Base-by-base conservation (phyloP, 257 asterid species). In the Cynanchum wilfordii region DNA sequence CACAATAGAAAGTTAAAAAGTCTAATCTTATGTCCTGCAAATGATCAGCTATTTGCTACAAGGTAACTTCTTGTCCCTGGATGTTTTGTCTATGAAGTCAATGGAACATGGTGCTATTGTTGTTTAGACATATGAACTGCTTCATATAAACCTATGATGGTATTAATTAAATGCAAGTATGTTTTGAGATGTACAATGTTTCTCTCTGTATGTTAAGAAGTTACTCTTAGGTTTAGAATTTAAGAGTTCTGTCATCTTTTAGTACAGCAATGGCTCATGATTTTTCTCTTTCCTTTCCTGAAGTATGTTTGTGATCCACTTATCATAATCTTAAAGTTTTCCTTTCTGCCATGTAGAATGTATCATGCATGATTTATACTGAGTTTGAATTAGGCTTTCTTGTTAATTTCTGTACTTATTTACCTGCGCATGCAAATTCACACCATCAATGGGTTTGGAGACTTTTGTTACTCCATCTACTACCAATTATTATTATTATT, bases 1-100 rank as follows among this genome's bases (percentile, higher is more conserved):
- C 89, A 86, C 73, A 86, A 83, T 75, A 86, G 89, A 77, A 86
- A 79, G 83, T 66, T 86, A 80, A 83, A 87, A 83, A 83, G 86
- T 70, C 84, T 86, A 70, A 72, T 77, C 47, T 60, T 79, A 22
- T 83, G 86, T 70, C 89, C 87, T 1, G 72, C 86, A 57, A 86
- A 81, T 59, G 86, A 83, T 63, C 84, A 83, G 75, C 84, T 86
- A 24, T 86, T 86, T 80, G 86, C 77, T 30, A 86, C 87, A 66
- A 82, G 87, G 89, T 82, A 72, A 8, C 58, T 56, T 25, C 9
- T 8, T 16, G 11, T 36, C 70, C 30, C 65, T 69, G 50, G 47
- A 75, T 17, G 69, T 62, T 79, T 58, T 54, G 33, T 44, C 45
- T 66, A 58, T 30, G 9, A 75, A 47, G 13, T 57, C 15, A 68